Conservation (phyloP, 2,329 filamentous ascomycete genomes). For the Talaromyces marneffei region DNA sequence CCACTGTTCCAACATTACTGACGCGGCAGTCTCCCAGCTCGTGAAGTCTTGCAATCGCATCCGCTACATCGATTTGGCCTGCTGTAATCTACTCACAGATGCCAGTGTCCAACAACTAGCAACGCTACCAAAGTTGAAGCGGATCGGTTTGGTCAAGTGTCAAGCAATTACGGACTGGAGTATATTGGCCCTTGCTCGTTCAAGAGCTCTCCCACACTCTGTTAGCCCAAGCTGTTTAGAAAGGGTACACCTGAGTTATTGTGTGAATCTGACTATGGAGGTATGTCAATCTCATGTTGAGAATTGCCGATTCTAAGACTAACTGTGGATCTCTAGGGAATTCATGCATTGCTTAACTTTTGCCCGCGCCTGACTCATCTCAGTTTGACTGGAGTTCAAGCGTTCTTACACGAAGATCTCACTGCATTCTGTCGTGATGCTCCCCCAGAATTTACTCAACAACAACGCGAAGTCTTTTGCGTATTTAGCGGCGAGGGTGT, state of each 20-base stretch:
- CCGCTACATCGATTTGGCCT: slow-evolving; percentile 95
- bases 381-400: slow-evolving; percentile 86
- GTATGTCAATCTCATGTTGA: slow-evolving; percentile 47
- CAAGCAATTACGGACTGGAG: slow-evolving; percentile 82
- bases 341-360: slow-evolving; percentile 79
- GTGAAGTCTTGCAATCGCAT: slow-evolving; percentile 87
- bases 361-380: slow-evolving; percentile 91
- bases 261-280: slow-evolving; percentile 72
- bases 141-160: slow-evolving; percentile 94
- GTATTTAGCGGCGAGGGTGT: slow-evolving; percentile 92
- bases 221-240: slow-evolving; percentile 67
- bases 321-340: slow-evolving; percentile 57
- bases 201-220: slow-evolving; percentile 50
- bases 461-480: slow-evolving; percentile 93
- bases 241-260: slow-evolving; percentile 94
- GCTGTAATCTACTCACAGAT: slow-evolving; percentile 84
- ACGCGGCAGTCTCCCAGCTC: slow-evolving; percentile 76
- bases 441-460: slow-evolving; percentile 85
- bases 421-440: slow-evolving; percentile 80
- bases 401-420: slow-evolving; percentile 80
- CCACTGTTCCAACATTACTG: slow-evolving; percentile 87
- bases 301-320: slow-evolving; percentile 21
- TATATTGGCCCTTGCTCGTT: slow-evolving; percentile 74
- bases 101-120: slow-evolving; percentile 78
- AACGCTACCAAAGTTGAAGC: slow-evolving; percentile 81